phyloP scores from a whole-genome alignment of 2,329 filamentous ascomycete species.

The Pyrenophora tritici-repentis region DNA sequence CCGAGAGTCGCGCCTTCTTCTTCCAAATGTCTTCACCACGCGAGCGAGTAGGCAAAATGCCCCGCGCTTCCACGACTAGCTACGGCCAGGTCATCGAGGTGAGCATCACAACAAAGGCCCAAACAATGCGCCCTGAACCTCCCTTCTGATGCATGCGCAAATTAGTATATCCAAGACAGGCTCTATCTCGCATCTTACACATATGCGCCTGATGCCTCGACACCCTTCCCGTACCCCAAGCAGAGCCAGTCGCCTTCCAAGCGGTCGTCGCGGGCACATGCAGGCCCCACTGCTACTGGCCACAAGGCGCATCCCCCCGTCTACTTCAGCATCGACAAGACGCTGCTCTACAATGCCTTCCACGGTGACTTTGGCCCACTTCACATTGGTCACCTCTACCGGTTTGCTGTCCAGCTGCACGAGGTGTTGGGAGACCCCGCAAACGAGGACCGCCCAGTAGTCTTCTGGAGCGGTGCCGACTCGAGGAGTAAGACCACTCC shows the following conservation, averaged over 20 bases:
- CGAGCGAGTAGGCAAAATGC: constrained; percentile 35
- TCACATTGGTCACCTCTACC: constrained; percentile 95
- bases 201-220: constrained; percentile 77
- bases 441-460: constrained; percentile 86
- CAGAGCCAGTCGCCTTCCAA: constrained; percentile 73
- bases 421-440: constrained; percentile 90
- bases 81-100: constrained; percentile 94
- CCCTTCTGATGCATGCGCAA: constrained; percentile 13
- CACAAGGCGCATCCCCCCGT: constrained; percentile 69
- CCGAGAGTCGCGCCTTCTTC: constrained; percentile 22
- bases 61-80: constrained; percentile 53
- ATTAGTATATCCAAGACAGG: constrained; percentile 67
- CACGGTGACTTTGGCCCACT: constrained; percentile 97
- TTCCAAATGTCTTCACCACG: constrained; percentile 35
- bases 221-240: constrained; percentile 81
- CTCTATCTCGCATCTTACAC: constrained; percentile 94
- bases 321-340: constrained; percentile 95
- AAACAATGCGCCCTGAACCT: constrained; percentile 26
- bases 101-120: constrained; percentile 58
- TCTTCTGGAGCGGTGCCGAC: constrained; percentile 95
- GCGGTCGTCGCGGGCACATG: constrained; percentile 69
- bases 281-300: constrained; percentile 59
- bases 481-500: constrained; percentile 71
- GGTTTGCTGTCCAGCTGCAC: constrained; percentile 94
- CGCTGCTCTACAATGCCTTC: constrained; percentile 94